Conservation (phyloP, 352 stramenopile genomes). For the Globisporangium irregulare region DNA sequence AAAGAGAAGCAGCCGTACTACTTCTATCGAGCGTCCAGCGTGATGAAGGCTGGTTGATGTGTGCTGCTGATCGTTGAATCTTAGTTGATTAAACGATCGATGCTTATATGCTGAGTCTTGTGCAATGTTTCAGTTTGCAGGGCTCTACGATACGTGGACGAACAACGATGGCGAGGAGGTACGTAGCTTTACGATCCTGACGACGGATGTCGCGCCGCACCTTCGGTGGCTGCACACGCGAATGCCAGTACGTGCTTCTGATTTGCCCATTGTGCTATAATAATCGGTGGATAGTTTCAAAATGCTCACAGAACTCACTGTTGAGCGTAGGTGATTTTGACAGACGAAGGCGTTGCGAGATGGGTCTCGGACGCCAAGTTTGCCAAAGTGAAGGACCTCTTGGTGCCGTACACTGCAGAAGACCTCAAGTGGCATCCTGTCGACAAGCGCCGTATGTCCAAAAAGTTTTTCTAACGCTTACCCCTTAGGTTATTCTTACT, state of each 20-base stretch:
- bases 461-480: no score
- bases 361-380: constrained; percentile 75
- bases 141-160: constrained; percentile 82
- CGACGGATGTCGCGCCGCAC: constrained; percentile 58
- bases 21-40: constrained; percentile 43
- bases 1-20: constrained; percentile 91
- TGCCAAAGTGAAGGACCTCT: constrained; percentile 43
- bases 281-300: neutral
- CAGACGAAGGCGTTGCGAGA: constrained; percentile 44
- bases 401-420: constrained; percentile 41
- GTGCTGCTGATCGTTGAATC: neutral
- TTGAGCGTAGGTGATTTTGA: constrained; percentile 60
- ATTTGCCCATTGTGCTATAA: neutral
- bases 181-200: constrained; percentile 88
- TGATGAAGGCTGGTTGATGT: constrained; percentile 45
- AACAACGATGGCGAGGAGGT: constrained; percentile 63
- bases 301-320: neutral
- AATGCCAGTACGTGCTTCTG: constrained; percentile 54
- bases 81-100: no score
- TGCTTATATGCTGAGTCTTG: neutral
- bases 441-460: constrained; percentile 56
- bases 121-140: constrained; percentile 58
- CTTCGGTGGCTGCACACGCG: constrained; percentile 85
- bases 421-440: constrained; percentile 80
- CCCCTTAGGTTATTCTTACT: neutral